A percentile compares a stretch with the other conserved stretches of the same genome.
Evolutionary conservation across 2,329 filamentous ascomycete species (phyloP).

Genomic region (Venturia effusa): DNA sequence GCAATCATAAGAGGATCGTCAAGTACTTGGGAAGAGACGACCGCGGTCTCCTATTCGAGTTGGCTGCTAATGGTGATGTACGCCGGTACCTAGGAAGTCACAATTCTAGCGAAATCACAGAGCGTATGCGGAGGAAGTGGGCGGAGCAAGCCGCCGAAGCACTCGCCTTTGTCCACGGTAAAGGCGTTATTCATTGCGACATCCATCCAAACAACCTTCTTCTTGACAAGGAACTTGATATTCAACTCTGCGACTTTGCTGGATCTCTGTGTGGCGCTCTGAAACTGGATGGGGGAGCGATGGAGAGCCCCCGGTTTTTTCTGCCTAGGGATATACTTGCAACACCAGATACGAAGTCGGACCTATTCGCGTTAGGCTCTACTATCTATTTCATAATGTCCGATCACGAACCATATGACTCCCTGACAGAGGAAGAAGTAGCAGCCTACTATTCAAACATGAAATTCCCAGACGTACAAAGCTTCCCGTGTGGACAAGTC

Average conservation of each 20-base stretch:
- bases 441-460: constrained; percentile 17
- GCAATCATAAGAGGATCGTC: constrained; percentile 14
- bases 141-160: constrained; percentile 18
- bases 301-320: constrained; percentile 17
- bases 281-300: constrained; percentile 18
- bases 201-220: constrained; percentile 30
- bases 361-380: constrained; percentile 27
- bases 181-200: constrained; percentile 30
- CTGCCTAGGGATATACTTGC: constrained; percentile 15
- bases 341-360: constrained; percentile 19
- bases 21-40: constrained; percentile 14
- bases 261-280: constrained; percentile 24
- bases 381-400: constrained; percentile 26
- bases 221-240: constrained; percentile 23
- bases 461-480: constrained; percentile 20
- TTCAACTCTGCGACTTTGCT: constrained; percentile 29
- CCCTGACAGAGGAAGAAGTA: constrained; percentile 21
- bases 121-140: constrained; percentile 13
- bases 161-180: constrained; percentile 25
- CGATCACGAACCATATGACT: constrained; percentile 21
- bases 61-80: constrained; percentile 13
- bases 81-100: constrained; percentile 12
- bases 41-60: constrained; percentile 13
- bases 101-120: constrained; percentile 12
- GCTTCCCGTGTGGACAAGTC: constrained; percentile 18